Evolutionary conservation across 108 stramenopile genomes (phyloP).

Genomic region (Bacterosira constricta): DNA sequence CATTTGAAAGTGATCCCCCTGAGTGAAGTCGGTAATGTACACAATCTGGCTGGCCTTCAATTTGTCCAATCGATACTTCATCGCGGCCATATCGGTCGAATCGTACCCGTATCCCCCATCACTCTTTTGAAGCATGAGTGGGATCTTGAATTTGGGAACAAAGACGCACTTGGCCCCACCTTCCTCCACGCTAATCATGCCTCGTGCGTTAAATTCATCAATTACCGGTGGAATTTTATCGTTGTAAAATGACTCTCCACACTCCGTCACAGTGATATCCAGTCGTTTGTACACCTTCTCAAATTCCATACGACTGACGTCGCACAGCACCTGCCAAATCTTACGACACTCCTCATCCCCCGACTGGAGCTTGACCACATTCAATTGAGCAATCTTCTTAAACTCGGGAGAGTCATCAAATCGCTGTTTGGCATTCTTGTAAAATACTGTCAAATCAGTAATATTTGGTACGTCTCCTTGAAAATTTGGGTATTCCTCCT

Average conservation of each 20-base stretch:
- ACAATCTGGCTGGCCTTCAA: constrained; percentile 88
- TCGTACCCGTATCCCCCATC: constrained; percentile 99
- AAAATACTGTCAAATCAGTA: constrained; percentile 95
- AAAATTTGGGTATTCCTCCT: constrained; percentile 92
- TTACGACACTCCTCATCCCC: constrained; percentile 88
- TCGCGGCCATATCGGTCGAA: constrained; percentile 98
- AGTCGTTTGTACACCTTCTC: constrained; percentile 97
- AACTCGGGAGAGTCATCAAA: constrained; percentile 96
- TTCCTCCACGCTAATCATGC: constrained; percentile 76
- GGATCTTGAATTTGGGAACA: constrained; percentile 84
- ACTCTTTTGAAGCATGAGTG: constrained; percentile 97
- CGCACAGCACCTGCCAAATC: constrained; percentile 96
- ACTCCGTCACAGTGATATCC: constrained; percentile 91
- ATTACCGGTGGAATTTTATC: constrained; percentile 94
- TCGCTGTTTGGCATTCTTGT: constrained; percentile 94
- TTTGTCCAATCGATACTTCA: constrained; percentile 89
- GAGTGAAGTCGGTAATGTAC: constrained; percentile 95
- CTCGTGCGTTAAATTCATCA: constrained; percentile 81
- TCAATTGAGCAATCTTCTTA: constrained; percentile 90
- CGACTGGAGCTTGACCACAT: constrained; percentile 97
- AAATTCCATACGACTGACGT: constrained; percentile 94
- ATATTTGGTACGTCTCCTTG: constrained; percentile 77
- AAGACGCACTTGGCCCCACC: constrained; percentile 95
- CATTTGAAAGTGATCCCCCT: constrained; percentile 96
- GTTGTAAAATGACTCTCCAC: constrained; percentile 99